A percentile compares a stretch with the other conserved stretches of the same genome.
These are phyloP conservation scores for Picochlorum sp. DNA, from an alignment of 139 green algal species.

Conservation along the genomic window DNA sequence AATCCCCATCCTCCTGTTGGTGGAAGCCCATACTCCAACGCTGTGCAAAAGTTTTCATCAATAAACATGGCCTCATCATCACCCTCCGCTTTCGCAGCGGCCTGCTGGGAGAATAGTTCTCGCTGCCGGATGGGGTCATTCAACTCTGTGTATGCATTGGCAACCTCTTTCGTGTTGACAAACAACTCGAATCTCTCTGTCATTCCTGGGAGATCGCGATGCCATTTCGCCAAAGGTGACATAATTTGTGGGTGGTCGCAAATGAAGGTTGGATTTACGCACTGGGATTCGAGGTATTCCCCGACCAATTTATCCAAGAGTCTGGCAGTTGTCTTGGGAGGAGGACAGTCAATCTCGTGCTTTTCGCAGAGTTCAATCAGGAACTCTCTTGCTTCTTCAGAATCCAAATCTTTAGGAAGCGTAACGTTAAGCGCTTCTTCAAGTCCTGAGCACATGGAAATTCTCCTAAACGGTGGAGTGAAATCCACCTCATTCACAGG, in stretches of 20 bases:
- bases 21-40: conserved; percentile 96
- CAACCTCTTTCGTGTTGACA: conserved; percentile 93
- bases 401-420: conserved; percentile 64
- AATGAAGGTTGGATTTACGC: conserved; percentile 95
- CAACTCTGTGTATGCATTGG: conserved; percentile 99
- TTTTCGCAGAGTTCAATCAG: conserved; percentile 58
- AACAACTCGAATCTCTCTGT: conserved; percentile 99
- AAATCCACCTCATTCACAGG: conserved; percentile 92
- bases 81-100: conserved; percentile 56
- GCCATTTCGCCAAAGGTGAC: conserved; percentile 96
- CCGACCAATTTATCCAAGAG: conserved; percentile 98
- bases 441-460: conserved; percentile 70
- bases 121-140: conserved; percentile 97
- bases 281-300: conserved; percentile 92
- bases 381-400: conserved; percentile 49
- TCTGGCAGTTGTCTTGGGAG: conserved; percentile 81
- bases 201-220: conserved; percentile 67
- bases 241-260: conserved; percentile 99
- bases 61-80: conserved; percentile 98
- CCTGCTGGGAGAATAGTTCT: conserved; percentile 89
- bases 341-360: conserved; percentile 72
- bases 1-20: conserved; percentile 97
- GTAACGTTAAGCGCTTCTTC: conserved; percentile 67
- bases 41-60: conserved; percentile 94
- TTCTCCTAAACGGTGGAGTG: conserved; percentile 78